These are phyloP conservation scores for Verticillium nonalfalfae DNA, from an alignment of 2,329 filamentous ascomycete genomes.

Conservation along the genomic window DNA sequence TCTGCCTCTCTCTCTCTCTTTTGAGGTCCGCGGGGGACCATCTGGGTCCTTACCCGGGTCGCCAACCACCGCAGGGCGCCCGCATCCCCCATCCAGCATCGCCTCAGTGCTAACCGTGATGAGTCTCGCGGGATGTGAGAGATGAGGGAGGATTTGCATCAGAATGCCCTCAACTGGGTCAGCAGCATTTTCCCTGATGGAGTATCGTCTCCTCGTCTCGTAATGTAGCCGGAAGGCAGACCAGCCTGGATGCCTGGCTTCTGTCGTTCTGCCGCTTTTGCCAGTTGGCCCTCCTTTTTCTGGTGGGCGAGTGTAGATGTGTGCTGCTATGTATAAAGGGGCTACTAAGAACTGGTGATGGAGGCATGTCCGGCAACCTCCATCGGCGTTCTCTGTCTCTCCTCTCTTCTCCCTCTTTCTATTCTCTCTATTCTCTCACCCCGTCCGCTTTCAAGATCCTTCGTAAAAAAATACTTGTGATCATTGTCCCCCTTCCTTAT, in stretches of 20 bases:
- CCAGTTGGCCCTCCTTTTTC: too few relatives aligned
- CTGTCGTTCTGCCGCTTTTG: background rate
- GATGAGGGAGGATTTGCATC: background rate
- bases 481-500: conserved; percentile 7
- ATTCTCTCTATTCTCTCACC: background rate
- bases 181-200: too few relatives aligned
- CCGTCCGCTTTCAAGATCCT: background rate
- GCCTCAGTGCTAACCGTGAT: background rate
- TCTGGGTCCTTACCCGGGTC: background rate
- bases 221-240: background rate
- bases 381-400: background rate
- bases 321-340: background rate
- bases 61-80: background rate
- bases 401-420: background rate
- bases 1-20: background rate
- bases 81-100: background rate
- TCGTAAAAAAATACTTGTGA: background rate
- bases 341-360: background rate
- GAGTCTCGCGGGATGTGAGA: background rate
- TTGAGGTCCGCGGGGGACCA: background rate
- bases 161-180: background rate
- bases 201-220: background rate
- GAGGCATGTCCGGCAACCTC: background rate
- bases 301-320: background rate
- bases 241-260: background rate